Base-by-base conservation (phyloP, 768 basidiomycete species). In the Pisolithus marmoratus region DNA sequence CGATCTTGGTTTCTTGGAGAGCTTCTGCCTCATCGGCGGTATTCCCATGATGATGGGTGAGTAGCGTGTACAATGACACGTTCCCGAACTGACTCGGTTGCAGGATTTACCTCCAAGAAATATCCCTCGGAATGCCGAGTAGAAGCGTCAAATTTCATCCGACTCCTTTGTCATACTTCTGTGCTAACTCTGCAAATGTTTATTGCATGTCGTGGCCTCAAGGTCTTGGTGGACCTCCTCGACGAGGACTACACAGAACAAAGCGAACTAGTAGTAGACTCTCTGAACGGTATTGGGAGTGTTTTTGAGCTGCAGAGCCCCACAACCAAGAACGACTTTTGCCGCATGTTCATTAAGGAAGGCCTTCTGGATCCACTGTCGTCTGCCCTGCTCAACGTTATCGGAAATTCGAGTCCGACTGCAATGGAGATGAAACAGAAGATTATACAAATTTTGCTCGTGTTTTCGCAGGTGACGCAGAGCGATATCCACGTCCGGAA, bases 291-390 rank as follows among this genome's bases (percentile, higher is more conserved):
- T 8, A 93, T 99, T 46, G 85, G 87, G 44, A 92, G 85, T 56
- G 96, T 98, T 15, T 97, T 99, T 62, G 94, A 98, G 57, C 79
- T 98, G 12, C 88, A 97, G 67, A 93, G 90, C 44, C 90, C 96
- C 8, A 96, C 94, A 4, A 94, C 94, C 11, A 92, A 96, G 68
- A 97, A 96, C 63, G 96, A 98, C 69, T 98, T 98, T 65, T 97
- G 94, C 63, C 82, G 96, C 9, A 94, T 98, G 88, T 95, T 98
- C 73, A 91, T 96, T 38, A 80, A 93, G 5, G 96, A 98, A 70
- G 96, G 96, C 24, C 74, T 99, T 3, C 75, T 96, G 43, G 94
- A 96, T 58, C 95, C 96, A 0, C 73, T 99, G 1, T 91, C 94
- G 1, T 83, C 87, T 2, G 96, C 95, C 2, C 70, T 99, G 23